A percentile compares a stretch with the other conserved stretches of the same genome.
phyloP scores from a whole-genome alignment of 805 yeast genomes.

The Candida succiphila region DNA sequence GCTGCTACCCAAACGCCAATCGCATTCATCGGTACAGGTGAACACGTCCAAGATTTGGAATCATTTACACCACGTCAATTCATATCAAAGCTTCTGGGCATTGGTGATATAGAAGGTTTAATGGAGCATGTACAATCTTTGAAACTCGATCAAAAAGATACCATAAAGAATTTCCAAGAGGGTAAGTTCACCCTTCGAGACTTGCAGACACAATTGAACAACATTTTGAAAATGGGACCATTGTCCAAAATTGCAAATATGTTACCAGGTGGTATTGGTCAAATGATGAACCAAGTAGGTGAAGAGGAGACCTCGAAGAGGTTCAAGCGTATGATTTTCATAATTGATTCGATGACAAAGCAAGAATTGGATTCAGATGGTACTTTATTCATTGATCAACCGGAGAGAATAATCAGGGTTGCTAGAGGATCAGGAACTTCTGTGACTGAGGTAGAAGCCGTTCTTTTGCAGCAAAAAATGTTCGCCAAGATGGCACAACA shows the following conservation, averaged over 20 bases:
- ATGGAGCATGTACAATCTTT: conserved; percentile 89
- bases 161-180: conserved; percentile 86
- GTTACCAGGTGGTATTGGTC: conserved; percentile 88
- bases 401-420: conserved; percentile 77
- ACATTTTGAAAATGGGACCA: conserved; percentile 95
- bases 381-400: conserved; percentile 64
- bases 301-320: conserved; percentile 85
- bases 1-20: conserved; percentile 96
- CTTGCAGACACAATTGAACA: conserved; percentile 90
- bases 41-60: conserved; percentile 89
- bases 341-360: conserved; percentile 94
- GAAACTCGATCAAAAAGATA: conserved; percentile 80
- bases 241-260: conserved; percentile 85
- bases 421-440: conserved; percentile 94
- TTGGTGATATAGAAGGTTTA: conserved; percentile 89
- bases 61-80: conserved; percentile 83
- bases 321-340: conserved; percentile 79
- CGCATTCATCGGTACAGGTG: conserved; percentile 96
- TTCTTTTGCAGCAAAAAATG: conserved; percentile 81
- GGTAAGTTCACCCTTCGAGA: conserved; percentile 91
- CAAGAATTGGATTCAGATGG: conserved; percentile 90
- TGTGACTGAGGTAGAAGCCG: conserved; percentile 88
- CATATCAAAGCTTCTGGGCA: conserved; percentile 85
- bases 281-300: conserved; percentile 76
- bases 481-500: conserved; percentile 89